Evolutionary conservation across 2,329 filamentous ascomycete species (phyloP), one percentile per base, ranked within the genome.

Genomic region (Xylariaceae sp.): DNA sequence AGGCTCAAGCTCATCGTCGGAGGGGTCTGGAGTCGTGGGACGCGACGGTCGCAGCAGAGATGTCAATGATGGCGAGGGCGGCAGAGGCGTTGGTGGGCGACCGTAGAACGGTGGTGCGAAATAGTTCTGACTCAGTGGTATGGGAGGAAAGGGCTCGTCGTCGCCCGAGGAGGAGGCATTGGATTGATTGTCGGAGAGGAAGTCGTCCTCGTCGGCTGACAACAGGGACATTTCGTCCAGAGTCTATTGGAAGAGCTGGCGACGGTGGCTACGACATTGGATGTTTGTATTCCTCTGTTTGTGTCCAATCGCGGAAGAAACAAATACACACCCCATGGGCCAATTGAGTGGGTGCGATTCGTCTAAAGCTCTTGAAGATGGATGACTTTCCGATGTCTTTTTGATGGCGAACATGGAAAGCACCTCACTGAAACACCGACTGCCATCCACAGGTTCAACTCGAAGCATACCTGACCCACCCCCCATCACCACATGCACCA

Each of bases 71-170:
- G 94, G 94, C 1, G 91, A 96, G 0, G 93, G 93, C 0, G 94
- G 94, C 0, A 97, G 78, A 3, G 94, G 93, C 2, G 91, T 97
- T 0, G 94, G 94, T n/a, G 94, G 94, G 3, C 93, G 85, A 59
- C 95, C 95, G 77, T 99, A 99, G 77, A 97, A 97, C 14, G 94
- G 94, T 22, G 94, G 94, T 45, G 80, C 80, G 58, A 84, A 83
- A 67, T 79, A 77, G 70, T 82, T 80, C 53, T 77, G 78, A 45
- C 75, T 75, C 17, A 75, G 68, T 11, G 75, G 75, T 14, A 71
- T 75, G 11, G 74, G 75, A 4, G 72, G 72, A 7, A 70, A 69
- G n/a, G 59, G 56, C 39, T 66, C 63, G 22, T 68, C 61, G 42
- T 66, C 62, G 53, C 67, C 66, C 6, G 61, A 64, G 43, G 62